phyloP scores from a whole-genome alignment of 2,329 filamentous ascomycete genomes.

The Ceratocystiopsis minuta region DNA sequence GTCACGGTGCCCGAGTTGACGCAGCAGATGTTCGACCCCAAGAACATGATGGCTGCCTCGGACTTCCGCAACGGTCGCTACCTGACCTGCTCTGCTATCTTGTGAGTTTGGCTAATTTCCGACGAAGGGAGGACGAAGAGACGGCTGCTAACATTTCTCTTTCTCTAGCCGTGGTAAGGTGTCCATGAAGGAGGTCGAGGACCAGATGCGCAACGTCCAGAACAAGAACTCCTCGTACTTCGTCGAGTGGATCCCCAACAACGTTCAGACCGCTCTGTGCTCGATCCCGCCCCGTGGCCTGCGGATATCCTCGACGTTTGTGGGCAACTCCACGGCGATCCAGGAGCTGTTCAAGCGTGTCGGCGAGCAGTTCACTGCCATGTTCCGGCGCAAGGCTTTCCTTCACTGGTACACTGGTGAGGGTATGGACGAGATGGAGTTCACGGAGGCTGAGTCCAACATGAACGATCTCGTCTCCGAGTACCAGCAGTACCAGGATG shows the following conservation, averaged over 20 bases:
- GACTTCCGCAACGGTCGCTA: conserved; percentile 99
- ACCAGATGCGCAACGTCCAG: conserved; percentile 99
- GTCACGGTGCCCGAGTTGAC: conserved; percentile 96
- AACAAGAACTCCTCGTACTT: conserved; percentile 99
- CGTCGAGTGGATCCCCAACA: conserved; percentile 99
- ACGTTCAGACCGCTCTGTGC: conserved; percentile 98
- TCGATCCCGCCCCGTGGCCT: conserved; percentile 94
- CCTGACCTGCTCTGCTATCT: conserved; percentile 98
- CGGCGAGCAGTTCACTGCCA: conserved; percentile 98
- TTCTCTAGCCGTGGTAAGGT: conserved; percentile 74
- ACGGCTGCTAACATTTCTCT: conserved; percentile 1
- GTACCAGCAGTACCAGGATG: conserved; percentile 99
- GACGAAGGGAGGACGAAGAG: no score
- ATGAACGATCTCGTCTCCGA: conserved; percentile 99
- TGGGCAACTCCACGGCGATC: conserved; percentile 98
- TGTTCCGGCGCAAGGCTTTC: conserved; percentile 99
- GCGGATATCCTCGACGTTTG: conserved; percentile 98
- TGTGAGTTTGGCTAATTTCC: conserved; percentile 34
- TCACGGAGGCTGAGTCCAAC: conserved; percentile 99
- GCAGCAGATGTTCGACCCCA: conserved; percentile 99
- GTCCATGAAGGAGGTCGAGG: conserved; percentile 99
- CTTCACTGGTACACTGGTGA: conserved; percentile 99
- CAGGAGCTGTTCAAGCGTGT: conserved; percentile 99
- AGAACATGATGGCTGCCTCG: conserved; percentile 99
- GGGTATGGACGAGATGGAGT: conserved; percentile 99